Base-by-base conservation (phyloP, 345 rosid species). In the Eucalyptus dawsonii region DNA sequence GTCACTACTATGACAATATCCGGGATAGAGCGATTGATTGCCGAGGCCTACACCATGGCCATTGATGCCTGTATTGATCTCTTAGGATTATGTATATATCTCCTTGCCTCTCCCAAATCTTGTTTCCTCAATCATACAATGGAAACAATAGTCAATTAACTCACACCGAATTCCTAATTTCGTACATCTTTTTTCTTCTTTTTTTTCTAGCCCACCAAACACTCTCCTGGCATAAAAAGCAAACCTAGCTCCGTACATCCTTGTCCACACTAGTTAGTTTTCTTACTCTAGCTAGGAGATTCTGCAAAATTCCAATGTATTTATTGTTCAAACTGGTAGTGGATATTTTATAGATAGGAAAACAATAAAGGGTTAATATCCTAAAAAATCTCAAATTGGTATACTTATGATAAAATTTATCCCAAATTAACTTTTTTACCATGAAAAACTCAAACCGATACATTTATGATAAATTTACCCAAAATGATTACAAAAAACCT, bases 341-440 rank as follows among this genome's bases (percentile, higher is more conserved):
- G 67, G 31, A 27, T 2, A 10, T 60, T 5, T 27, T 27, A 60
- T 0, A 27, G 1, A 60, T 60, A 1, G 8, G 15, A 1, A 60
- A 56, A 56, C 3, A 24, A 11, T 12, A 60, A 60, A 27, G 1
- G 10, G 5, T 53, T 53, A 53, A 53, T 53, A 53, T 0, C 24
- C 2, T 19, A 2, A 53, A 53, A 53, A 53, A 53, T 0, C 24
- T 17, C 10, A 53, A 53, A 53, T 53, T 19, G 0, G 0, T 53
- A 8, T 0, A 19, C 5, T 53, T 21, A 1, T 21, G 0, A 53
- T 21, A 21, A 19, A 21, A 21, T 21, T 21, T 53, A 53, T 4
- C 1, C 0, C 0, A 53, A 53, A 53, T 53, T 8, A 53, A 53
- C 21, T 53, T 21, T 53, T 53, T 53, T 53, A 53, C 0, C 11